Percentiles rank a stretch among this genome's conserved stretches.
These are phyloP conservation scores for Cercospora zeae-maydis DNA, from an alignment of 2,329 filamentous ascomycete species.

Conservation along the genomic window DNA sequence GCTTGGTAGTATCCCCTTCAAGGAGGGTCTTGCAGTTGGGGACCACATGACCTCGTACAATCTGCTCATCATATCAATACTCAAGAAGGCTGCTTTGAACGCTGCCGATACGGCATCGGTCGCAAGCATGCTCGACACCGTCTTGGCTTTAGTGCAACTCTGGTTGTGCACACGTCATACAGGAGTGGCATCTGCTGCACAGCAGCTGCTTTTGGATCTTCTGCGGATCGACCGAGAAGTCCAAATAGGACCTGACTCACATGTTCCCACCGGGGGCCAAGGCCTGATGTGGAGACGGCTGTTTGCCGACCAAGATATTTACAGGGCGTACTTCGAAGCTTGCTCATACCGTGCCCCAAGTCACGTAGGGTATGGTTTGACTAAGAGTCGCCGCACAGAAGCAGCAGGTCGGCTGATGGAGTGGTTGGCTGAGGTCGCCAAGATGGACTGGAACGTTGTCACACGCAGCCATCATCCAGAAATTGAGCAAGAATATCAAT, in stretches of 20 bases:
- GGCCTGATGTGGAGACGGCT: slow-evolving; percentile 60
- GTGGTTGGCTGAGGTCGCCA: slow-evolving; percentile 53
- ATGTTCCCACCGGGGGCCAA: slow-evolving; percentile 39
- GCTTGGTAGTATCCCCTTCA: slow-evolving; percentile 43
- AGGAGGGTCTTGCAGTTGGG: slow-evolving; percentile 52
- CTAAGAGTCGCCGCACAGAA: slow-evolving; percentile 54
- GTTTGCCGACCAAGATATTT: slow-evolving; percentile 59
- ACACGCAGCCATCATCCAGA: slow-evolving; percentile 51
- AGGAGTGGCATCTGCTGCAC: slow-evolving; percentile 53
- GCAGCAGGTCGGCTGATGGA: slow-evolving; percentile 60
- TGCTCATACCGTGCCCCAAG: slow-evolving; percentile 44
- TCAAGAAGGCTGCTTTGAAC: slow-evolving; percentile 53
- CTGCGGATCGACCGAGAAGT: slow-evolving; percentile 49
- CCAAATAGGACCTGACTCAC: slow-evolving; percentile 23
- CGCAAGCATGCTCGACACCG: slow-evolving; percentile 54
- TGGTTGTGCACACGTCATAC: slow-evolving; percentile 58
- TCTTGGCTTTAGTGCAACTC: slow-evolving; percentile 53
- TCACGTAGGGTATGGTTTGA: slow-evolving; percentile 40
- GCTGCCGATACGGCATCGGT: slow-evolving; percentile 56
- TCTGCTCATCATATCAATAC: slow-evolving; percentile 52
- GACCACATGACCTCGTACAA: slow-evolving; percentile 50
- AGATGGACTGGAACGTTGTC: slow-evolving; percentile 54
- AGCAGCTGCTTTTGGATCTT: slow-evolving; percentile 52
- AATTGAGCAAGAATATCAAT: slow-evolving; percentile 45
- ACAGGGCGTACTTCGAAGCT: slow-evolving; percentile 54